phyloP scores from a whole-genome alignment of 2,329 filamentous ascomycete genomes.

The Cytospora schulzeri region DNA sequence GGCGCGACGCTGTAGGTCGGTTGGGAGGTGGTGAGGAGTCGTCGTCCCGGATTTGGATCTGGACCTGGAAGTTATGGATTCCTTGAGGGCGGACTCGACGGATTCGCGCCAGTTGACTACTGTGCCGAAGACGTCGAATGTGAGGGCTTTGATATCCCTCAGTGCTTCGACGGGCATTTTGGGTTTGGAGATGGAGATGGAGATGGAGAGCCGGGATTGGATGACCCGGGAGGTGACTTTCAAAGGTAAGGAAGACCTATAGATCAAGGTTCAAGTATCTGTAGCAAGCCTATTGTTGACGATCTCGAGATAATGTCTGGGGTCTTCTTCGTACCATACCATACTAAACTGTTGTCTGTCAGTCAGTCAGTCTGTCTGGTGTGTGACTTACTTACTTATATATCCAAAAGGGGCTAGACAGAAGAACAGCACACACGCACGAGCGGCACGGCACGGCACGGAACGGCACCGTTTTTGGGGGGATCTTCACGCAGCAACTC shows the following conservation, averaged over 20 bases:
- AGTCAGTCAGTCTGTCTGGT: neutral
- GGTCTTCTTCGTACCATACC: too few relatives aligned
- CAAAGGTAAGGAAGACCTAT: too few relatives aligned
- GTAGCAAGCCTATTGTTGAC: neutral
- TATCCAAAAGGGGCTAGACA: neutral
- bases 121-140: slow-evolving; percentile 80
- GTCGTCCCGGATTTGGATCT: too few relatives aligned
- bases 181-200: neutral
- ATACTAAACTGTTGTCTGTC: too few relatives aligned
- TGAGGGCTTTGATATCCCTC: slow-evolving; percentile 55
- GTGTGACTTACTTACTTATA: neutral
- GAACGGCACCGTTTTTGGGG: too few relatives aligned
- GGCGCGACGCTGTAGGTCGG: slow-evolving; percentile 50
- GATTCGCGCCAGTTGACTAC: slow-evolving; percentile 76
- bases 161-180: slow-evolving; percentile 24
- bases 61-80: slow-evolving; percentile 50
- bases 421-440: too few relatives aligned
- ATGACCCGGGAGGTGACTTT: too few relatives aligned
- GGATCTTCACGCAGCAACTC: neutral
- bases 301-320: too few relatives aligned
- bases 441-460: too few relatives aligned
- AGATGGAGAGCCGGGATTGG: too few relatives aligned
- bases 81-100: slow-evolving; percentile 60
- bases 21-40: too few relatives aligned
- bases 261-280: neutral